Base-by-base conservation (phyloP, 768 basidiomycete genomes). In the Trametopsis cervina region DNA sequence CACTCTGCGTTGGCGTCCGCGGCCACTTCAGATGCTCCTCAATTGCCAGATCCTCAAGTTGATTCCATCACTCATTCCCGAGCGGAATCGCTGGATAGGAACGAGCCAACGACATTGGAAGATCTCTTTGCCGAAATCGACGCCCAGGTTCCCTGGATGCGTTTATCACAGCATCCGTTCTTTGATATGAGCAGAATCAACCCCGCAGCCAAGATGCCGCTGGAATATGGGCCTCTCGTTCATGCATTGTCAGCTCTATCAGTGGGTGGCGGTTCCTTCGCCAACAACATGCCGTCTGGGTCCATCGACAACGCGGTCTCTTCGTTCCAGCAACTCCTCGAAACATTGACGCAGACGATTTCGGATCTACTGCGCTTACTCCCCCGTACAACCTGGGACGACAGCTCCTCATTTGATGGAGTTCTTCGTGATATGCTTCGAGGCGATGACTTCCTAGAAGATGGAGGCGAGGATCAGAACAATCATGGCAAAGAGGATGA, bases 251-350 rank as follows among this genome's bases (percentile, higher is more conserved):
- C 90, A 6, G 87, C 89, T 11, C 69, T 92, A 27, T 91, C 90
- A 1, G 85, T 89, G 12, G 87, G 87, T 2, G 85, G 89, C 9
- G 85, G 86, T 7, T 88, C 86, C 5, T 90, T 90, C 57, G 82
- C 87, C 29, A 83, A 81, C 54, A 86, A 80, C 56, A 82, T 89
- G 70, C 87, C 89, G 13, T 82, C 86, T 4, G 85, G 86, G 10
- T 87, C 88, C n/a, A 89, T 91, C 59, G 89, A 92, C 62, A 87
- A 89, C 25, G 89, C 89, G 1, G 88, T 92, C 23, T 85, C 87
- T 2, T 89, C 89, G 12, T 92, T 92, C 69, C 89, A 93, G 56
- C 88, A 90, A 58, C 70, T 93, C 0, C 70, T 93, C 37, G 89
- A 91, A 69, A 92, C 88, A 0, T 69, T 93, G 38, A 93, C 89